Base-by-base conservation (phyloP, 306 rosid species). In the Benincasa hispida region DNA sequence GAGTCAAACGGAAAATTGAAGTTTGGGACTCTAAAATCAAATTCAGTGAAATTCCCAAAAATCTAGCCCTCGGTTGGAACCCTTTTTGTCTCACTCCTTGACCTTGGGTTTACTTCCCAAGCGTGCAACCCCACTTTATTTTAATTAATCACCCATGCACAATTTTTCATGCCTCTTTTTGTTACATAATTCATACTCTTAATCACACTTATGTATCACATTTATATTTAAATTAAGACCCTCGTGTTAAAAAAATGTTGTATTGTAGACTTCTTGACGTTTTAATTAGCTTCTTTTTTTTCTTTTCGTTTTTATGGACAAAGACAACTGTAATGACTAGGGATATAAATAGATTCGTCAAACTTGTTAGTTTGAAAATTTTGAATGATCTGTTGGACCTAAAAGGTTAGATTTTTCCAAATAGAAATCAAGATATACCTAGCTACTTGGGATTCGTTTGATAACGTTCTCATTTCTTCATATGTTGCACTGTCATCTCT, bases 21-120 rank as follows among this genome's bases (percentile, higher is more conserved):
- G 86, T 89, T 89, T 84, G 87, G 93, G 85, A 89, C 85, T 87
- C 87, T 78, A 89, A 93, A 88, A 80, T 88, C 81, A 87, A 93
- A 88, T 81, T 87, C 82, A 87, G 84, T 88, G 91, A 85, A 89
- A 86, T 76, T 89, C 89, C 80, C 75, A 91, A 85, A 85, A 47
- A 70, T 83, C 78, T 51, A 87, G 86, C 89, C 89, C 98, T 91
- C 89, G 95, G 84, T 89, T 91, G 79, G 82, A 83, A 83, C 92
- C 91, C 87, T 73, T 72, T 85, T 80, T 90, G 96, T 92, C 96
- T 82, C 57, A 84, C 83, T 83, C 66, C 86, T 86, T 88, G 84
- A 87, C 96, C 89, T 91, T 55, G 92, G 89, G 45, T 77, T 76
- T 89, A 86, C 81, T 82, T 81, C 86, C 80, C 45, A 69, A 24